These are phyloP conservation scores for Aquilaria sinensis DNA, from an alignment of 345 rosid species.

Conservation along the genomic window DNA sequence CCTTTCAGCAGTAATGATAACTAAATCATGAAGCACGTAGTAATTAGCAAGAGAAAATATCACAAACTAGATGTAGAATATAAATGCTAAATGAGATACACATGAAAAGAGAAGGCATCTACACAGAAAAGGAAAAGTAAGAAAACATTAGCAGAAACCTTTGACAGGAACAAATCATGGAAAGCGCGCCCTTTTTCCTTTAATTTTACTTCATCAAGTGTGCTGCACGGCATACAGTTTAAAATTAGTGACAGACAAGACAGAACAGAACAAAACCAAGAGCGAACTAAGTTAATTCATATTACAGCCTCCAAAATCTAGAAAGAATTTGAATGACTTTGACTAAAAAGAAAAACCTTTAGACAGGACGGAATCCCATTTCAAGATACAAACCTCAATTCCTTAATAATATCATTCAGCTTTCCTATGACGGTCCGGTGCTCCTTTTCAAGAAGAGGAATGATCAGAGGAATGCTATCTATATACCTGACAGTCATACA, in stretches of 20 bases:
- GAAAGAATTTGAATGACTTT: background rate
- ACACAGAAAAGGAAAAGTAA: background rate
- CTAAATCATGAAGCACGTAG: conserved; percentile 32
- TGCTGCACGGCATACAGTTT: conserved; percentile 40
- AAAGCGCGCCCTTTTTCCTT: conserved; percentile 86
- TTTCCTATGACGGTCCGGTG: conserved; percentile 51
- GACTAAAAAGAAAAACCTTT: conserved; percentile 2
- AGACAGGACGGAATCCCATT: background rate
- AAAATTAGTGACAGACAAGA: background rate
- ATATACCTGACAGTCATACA: conserved; percentile 53
- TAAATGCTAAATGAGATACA: background rate
- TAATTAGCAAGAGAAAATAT: conserved; percentile 20
- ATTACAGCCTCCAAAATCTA: no score
- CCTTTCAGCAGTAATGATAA: conserved; percentile 85
- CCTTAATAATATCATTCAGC: conserved; percentile 70
- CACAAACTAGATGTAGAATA: conserved; percentile 1
- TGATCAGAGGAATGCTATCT: conserved; percentile 82
- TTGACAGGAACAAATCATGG: conserved; percentile 84
- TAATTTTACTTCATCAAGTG: conserved; percentile 80
- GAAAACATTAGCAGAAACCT: conserved; percentile 36
- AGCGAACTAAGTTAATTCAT: background rate
- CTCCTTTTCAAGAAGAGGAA: conserved; percentile 92
- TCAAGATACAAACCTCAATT: conserved; percentile 59
- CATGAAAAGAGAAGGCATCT: background rate
- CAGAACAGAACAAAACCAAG: background rate